phyloP scores from a whole-genome alignment of 2,329 filamentous ascomycete species.

The Aureobasidium vineae region DNA sequence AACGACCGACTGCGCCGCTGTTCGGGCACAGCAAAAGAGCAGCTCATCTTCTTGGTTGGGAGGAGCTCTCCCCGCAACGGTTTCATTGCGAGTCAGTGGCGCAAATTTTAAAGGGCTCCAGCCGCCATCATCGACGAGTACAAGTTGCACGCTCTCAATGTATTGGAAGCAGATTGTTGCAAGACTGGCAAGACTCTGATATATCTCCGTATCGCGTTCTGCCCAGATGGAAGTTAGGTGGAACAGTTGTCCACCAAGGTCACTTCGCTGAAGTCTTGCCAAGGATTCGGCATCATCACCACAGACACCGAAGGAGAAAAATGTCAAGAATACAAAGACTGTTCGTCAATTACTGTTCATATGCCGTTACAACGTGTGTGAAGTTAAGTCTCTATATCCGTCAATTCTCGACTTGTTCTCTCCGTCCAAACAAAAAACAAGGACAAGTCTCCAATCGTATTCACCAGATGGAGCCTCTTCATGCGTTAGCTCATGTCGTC shows the following conservation, averaged over 20 bases:
- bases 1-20: background rate
- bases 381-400: conserved; percentile 15
- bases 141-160: background rate
- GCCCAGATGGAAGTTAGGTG: too few relatives aligned
- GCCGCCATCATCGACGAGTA: background rate
- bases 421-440: conserved; percentile 1
- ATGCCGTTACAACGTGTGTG: conserved; percentile 21
- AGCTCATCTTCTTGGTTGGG: conserved; percentile 8
- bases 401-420: background rate
- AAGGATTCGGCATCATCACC: background rate
- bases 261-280: too few relatives aligned
- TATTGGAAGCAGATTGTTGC: background rate
- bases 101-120: background rate
- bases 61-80: conserved; percentile 17
- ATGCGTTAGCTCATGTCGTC: conserved; percentile 1
- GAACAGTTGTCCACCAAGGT: too few relatives aligned
- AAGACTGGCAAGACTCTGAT: too few relatives aligned
- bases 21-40: background rate
- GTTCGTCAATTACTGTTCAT: conserved; percentile 20
- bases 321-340: background rate
- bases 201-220: too few relatives aligned
- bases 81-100: conserved; percentile 24
- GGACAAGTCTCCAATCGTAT: conserved; percentile 15
- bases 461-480: conserved; percentile 1
- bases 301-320: background rate